Base-by-base conservation (phyloP, 1,284 basidiomycete species). In the Boletus smithii region DNA sequence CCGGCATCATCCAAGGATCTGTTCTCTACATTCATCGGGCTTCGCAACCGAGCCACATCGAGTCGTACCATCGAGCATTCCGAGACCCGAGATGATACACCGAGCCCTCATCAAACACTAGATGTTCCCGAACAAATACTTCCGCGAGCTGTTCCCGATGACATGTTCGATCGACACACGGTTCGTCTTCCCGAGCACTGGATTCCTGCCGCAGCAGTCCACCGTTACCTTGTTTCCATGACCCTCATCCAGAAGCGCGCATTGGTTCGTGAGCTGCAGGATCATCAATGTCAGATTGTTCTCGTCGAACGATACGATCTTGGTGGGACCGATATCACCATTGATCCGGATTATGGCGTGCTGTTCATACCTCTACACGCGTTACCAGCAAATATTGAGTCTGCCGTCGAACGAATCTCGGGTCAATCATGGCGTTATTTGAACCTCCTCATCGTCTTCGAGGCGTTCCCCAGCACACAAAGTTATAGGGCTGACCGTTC, bases 141-240 rank as follows among this genome's bases (percentile, higher is more conserved):
- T 32, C 56, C 49, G 33, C 57, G 49, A 48, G 56, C 30, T 36
- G 54, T 67, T 22, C 77, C 80, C 27, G 54, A 62, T 30, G 72
- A 76, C 26, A 55, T 84, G 16, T 61, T 73, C 40, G 76, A 82
- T 56, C 53, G 58, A 29, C 70, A 71, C 46, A 85, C 80, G 3
- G 61, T 83, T 17, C 57, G 58, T 14, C 65, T 81, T 32, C 74
- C 77, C 6, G 56, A 62, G 4, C 42, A 54, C 14, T 64, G 64
- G 62, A 46, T 50, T n/a, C 55, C 49, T 30, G 70, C 76, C 9
- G 43, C 49, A 8, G 63, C 56, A n/a, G 44, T 60, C n/a, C 84
- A 88, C 61, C 74, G 71, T 22, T 89, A 88, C 57, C 70, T 90
- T 62, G 77, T 78, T 14, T 88, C 84, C 14, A 60, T 88, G 46